These are phyloP conservation scores for Kuraishia hungarica DNA, from an alignment of 805 yeast genomes.

Conservation along the genomic window DNA sequence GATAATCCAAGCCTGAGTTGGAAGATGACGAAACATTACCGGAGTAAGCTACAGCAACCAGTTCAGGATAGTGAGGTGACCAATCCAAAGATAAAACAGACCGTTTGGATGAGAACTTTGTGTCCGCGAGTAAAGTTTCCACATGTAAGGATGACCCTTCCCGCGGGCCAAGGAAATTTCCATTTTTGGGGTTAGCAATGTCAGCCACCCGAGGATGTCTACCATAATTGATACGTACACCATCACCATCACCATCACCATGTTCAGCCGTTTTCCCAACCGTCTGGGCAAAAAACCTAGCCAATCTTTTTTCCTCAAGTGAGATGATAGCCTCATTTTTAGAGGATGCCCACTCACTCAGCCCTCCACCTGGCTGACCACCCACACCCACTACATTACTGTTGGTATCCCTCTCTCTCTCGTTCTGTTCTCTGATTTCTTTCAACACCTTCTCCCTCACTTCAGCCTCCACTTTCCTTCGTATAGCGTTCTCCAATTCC, in stretches of 20 bases:
- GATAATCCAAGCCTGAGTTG: background rate
- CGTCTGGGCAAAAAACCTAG: background rate
- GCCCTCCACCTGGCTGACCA: no score
- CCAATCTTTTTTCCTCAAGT: background rate
- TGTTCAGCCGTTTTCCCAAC: no score
- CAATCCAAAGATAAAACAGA: slow-evolving; percentile 19
- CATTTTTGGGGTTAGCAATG: background rate
- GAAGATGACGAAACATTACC: slow-evolving; percentile 1
- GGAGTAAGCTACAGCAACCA: slow-evolving; percentile 17
- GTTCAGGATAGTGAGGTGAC: slow-evolving; percentile 20
- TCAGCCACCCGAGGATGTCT: background rate
- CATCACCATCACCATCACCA: background rate
- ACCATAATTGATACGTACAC: background rate
- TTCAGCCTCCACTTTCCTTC: slow-evolving; percentile 3
- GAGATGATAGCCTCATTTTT: background rate
- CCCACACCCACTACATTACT: no score
- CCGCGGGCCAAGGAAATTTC: background rate
- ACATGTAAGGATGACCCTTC: background rate
- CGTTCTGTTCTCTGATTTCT: slow-evolving; percentile 5
- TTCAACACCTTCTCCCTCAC: slow-evolving; percentile 8
- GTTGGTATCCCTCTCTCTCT: background rate
- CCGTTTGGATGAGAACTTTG: slow-evolving; percentile 5
- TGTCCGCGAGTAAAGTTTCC: slow-evolving; percentile 1
- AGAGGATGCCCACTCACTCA: no score
- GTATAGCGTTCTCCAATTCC: slow-evolving; percentile 2